Conservation (phyloP, 345 rosid genomes). For the Eucalyptus albens region DNA sequence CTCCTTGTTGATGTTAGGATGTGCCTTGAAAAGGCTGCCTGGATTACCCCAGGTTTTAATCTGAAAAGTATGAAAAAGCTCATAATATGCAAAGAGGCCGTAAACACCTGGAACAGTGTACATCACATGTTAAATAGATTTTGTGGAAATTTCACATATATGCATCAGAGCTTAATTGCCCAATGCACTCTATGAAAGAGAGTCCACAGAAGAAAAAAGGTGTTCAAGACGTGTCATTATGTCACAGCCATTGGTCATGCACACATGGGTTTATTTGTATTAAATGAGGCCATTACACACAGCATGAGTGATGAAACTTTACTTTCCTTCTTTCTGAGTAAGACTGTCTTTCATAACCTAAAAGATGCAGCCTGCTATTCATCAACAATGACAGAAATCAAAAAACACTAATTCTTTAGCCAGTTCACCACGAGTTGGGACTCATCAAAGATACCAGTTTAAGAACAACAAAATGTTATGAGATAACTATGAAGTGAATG, state of each 20-base stretch:
- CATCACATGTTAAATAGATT: background rate
- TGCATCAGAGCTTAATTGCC: background rate
- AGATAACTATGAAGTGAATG: background rate
- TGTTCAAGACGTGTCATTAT: background rate
- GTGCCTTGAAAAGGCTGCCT: constrained; percentile 78
- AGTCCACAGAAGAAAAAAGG: background rate
- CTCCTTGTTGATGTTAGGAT: constrained; percentile 90
- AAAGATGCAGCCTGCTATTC: background rate
- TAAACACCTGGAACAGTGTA: background rate
- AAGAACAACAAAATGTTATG: background rate
- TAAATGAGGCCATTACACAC: background rate
- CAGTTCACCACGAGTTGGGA: background rate
- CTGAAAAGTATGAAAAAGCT: constrained; percentile 17
- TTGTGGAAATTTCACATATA: background rate
- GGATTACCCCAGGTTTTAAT: constrained; percentile 85
- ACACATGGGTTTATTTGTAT: background rate
- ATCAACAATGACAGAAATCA: background rate
- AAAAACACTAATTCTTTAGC: background rate
- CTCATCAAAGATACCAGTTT: background rate
- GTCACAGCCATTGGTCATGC: background rate
- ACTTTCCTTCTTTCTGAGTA: background rate
- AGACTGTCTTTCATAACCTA: background rate
- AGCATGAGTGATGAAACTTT: background rate
- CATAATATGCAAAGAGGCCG: background rate
- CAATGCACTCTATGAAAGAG: background rate